Conservation (phyloP, 2,329 filamentous ascomycete genomes). For the Escovopsis sp. region DNA sequence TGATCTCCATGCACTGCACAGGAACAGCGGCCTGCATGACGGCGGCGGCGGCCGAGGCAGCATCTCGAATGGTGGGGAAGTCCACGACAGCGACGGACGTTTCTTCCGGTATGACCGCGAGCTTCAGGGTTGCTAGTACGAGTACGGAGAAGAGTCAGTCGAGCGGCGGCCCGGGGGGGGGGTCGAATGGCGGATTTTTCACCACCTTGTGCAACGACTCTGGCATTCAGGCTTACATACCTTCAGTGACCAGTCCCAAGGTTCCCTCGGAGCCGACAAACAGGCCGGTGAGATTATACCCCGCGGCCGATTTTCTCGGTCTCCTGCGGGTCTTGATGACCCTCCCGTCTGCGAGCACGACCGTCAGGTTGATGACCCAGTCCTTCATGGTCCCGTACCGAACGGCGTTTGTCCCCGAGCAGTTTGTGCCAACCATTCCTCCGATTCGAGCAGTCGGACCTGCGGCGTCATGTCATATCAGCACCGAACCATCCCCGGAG, state of each 20-base stretch:
- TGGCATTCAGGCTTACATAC: constrained; percentile 17
- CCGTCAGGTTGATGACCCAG: constrained; percentile 72
- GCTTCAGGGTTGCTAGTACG: constrained; percentile 52
- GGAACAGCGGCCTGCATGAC: constrained; percentile 65
- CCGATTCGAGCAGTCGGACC: constrained; percentile 59
- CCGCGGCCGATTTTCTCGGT: constrained; percentile 69
- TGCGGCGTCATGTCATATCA: constrained; percentile 11
- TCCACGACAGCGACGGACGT: constrained; percentile 67
- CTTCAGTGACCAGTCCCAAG: constrained; percentile 65
- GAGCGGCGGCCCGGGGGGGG: too few species aligned
- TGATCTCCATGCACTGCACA: constrained; percentile 67
- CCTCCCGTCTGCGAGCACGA: constrained; percentile 64
- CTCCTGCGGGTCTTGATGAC: constrained; percentile 65
- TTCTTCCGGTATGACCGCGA: constrained; percentile 61
- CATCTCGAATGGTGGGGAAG: constrained; percentile 63
- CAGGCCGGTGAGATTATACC: constrained; percentile 67
- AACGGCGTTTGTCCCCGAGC: constrained; percentile 65
- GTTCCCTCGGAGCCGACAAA: constrained; percentile 77
- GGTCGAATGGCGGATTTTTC: background rate
- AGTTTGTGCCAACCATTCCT: constrained; percentile 71
- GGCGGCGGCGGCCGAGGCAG: constrained; percentile 56
- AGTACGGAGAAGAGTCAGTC: background rate
- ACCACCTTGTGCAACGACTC: background rate
- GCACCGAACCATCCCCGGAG: background rate
- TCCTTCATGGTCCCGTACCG: constrained; percentile 79